These are phyloP conservation scores for Deakozyma indianensis DNA, from an alignment of 805 yeast species.

Conservation along the genomic window DNA sequence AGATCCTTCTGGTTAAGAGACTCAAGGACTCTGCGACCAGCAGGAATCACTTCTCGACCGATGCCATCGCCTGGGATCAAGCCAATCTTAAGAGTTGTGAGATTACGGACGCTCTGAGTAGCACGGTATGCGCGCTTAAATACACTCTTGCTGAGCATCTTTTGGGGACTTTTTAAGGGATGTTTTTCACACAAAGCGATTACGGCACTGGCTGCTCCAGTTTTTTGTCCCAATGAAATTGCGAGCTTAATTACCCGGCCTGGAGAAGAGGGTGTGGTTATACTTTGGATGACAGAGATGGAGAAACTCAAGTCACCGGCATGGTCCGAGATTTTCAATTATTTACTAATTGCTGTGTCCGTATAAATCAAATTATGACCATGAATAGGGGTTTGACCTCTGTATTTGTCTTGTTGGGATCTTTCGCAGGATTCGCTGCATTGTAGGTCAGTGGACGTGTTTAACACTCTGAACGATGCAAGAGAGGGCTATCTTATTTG, in stretches of 20 bases:
- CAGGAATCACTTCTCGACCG: constrained; percentile 95
- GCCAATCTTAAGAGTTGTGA: constrained; percentile 24
- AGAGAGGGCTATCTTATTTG: too few species aligned
- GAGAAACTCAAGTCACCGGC: too few species aligned
- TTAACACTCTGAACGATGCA: too few species aligned
- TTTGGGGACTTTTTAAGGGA: background rate
- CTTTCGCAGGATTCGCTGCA: too few species aligned
- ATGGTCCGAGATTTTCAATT: too few species aligned
- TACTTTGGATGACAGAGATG: too few species aligned
- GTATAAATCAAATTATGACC: too few species aligned
- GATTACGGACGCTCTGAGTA: background rate
- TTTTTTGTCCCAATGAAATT: background rate
- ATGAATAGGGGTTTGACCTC: too few species aligned
- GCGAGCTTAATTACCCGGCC: background rate
- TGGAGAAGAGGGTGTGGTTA: too few species aligned
- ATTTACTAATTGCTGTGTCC: too few species aligned
- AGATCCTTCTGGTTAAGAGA: constrained; percentile 51
- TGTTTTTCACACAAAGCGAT: background rate
- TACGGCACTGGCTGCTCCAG: background rate
- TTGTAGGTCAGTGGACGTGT: too few species aligned
- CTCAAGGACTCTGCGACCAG: constrained; percentile 80
- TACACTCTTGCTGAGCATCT: background rate
- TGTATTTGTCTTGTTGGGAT: too few species aligned
- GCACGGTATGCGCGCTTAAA: background rate
- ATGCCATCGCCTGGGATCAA: constrained; percentile 98